Conservation (phyloP, 2,329 filamentous ascomycete genomes). For the Colletotrichum liriopes region DNA sequence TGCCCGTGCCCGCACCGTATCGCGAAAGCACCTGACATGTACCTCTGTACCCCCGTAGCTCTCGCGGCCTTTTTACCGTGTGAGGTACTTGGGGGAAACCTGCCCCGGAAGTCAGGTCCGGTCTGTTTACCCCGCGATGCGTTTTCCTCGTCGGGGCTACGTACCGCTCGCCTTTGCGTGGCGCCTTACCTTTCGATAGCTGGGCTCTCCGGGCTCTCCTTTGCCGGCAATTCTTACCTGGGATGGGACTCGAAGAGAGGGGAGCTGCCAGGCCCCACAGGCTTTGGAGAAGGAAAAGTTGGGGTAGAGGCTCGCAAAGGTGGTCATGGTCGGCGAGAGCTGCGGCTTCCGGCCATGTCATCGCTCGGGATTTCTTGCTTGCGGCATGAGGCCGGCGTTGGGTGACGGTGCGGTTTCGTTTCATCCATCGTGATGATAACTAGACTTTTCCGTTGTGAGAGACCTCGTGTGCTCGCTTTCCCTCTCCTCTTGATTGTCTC, state of each 20-base stretch:
- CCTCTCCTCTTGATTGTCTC: background rate
- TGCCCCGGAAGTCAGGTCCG: conserved; percentile 1
- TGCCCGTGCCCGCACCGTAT: conserved; percentile 10
- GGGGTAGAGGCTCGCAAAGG: conserved; percentile 3
- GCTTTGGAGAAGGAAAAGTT: background rate
- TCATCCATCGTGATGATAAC: conserved; percentile 31
- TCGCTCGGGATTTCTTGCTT: conserved; percentile 18
- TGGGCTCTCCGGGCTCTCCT: background rate
- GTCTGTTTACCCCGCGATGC: background rate
- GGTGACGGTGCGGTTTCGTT: conserved; percentile 18
- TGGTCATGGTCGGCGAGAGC: conserved; percentile 32
- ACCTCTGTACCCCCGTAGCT: conserved; percentile 5
- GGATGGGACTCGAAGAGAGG: background rate
- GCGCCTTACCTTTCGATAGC: background rate
- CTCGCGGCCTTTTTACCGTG: background rate
- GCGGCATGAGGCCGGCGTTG: conserved; percentile 41
- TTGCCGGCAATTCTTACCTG: conserved; percentile 2
- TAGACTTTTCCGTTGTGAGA: background rate
- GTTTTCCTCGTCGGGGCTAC: background rate
- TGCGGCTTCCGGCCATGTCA: conserved; percentile 32
- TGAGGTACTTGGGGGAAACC: background rate
- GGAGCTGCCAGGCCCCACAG: conserved; percentile 1
- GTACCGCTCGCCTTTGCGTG: background rate
- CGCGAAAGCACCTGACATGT: conserved; percentile 43
- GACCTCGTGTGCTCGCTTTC: background rate